These are phyloP conservation scores for Stachybotrys echinatus DNA, from an alignment of 2,329 filamentous ascomycete species.

Conservation along the genomic window DNA sequence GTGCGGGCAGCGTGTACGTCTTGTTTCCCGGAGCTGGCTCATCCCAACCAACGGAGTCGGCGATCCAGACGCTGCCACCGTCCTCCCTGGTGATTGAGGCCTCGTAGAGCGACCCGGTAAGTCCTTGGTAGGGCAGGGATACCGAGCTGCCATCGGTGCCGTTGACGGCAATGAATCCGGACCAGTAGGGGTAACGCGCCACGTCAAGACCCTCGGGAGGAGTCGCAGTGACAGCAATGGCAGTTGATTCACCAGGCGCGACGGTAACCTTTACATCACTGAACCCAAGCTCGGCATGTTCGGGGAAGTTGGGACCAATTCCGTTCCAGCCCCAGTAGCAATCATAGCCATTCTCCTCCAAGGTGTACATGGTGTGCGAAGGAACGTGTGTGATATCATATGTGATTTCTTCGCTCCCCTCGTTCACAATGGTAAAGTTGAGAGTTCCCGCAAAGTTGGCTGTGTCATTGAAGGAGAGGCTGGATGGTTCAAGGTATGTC, in stretches of 20 bases:
- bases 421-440: constrained; percentile 46
- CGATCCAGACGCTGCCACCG: not conserved
- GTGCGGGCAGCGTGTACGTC: not conserved
- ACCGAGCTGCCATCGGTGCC: constrained; percentile 25
- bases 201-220: constrained; percentile 19
- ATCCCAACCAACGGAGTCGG: not conserved
- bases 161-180: constrained; percentile 33
- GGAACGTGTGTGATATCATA: constrained; percentile 40
- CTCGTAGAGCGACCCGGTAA: constrained; percentile 15
- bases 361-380: constrained; percentile 43
- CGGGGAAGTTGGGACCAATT: not conserved
- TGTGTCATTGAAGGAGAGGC: constrained; percentile 53
- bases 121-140: constrained; percentile 31
- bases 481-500: constrained; percentile 41
- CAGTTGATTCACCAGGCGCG: constrained; percentile 12
- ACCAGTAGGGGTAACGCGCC: constrained; percentile 30
- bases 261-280: constrained; percentile 31
- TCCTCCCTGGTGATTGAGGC: not conserved
- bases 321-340: no score
- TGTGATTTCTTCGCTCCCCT: constrained; percentile 35
- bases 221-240: constrained; percentile 23
- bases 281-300: constrained; percentile 22
- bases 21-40: not conserved
- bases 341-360: constrained; percentile 7
- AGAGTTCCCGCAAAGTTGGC: constrained; percentile 38